Evolutionary conservation across 176 grass and related monocot genomes (phyloP), one percentile per base, ranked within the genome.

Genomic region (Musa schizocarpa): DNA sequence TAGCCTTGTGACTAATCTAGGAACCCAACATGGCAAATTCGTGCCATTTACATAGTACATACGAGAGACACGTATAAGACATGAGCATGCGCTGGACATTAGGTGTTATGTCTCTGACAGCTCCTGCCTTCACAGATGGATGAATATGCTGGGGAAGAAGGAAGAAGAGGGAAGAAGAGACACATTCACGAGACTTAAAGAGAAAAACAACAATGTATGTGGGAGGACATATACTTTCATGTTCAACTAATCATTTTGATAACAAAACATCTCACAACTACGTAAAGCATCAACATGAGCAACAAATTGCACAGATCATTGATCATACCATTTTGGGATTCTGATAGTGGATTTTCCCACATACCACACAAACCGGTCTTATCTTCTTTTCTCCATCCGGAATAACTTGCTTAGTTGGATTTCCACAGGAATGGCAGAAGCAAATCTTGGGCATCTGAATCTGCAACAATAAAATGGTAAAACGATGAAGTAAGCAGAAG

Each of bases 301-400:
- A 48, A 16, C 26, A 64, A 79, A 50, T 53, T 69, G 12, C 29
- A 20, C 10, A 63, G 27, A 25, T 50, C 76, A 3, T 80, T 54
- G 25, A 19, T 0, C 58, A 21, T 92, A 99, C 95, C 95, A 99
- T 99, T 89, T 94, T 94, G 6, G 95, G 95, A 70, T 99, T 99
- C 25, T 94, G 91, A 43, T 94, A 99, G 81, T 99, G 95, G 50
- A 99, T 86, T 84, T 84, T 92, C 53, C 82, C 91, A 79, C 95
- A 99, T 29, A 84, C 83, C 9, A 91, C 87, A 57, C 95, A 99
- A 65, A 99, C 69, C 67, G 86, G 88, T 70, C 95, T 99, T 53
- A 89, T 79, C 76, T 89, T 99, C 71, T 99, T 91, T 54, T 99
- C 95, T 24, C 95, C 95, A 17, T 99, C 88, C 24, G 95, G 95